phyloP scores from a whole-genome alignment of 805 yeast genomes.

The Phaffomyces antillensis region DNA sequence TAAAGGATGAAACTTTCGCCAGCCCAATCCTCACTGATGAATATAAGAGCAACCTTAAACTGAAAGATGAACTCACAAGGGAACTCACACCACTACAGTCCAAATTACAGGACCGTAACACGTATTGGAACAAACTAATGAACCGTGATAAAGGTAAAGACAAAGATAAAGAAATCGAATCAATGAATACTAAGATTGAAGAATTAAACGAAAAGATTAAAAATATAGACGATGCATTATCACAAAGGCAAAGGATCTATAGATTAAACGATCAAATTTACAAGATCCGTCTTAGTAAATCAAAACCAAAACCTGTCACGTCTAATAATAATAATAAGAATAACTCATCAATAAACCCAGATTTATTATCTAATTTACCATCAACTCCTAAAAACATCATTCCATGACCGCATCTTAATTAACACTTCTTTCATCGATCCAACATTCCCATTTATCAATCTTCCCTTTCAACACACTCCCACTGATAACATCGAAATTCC shows the following conservation, averaged over 20 bases:
- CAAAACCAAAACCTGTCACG: constrained; percentile 1
- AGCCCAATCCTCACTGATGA: constrained; percentile 17
- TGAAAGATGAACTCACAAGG: constrained; percentile 15
- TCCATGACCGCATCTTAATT: constrained; percentile 17
- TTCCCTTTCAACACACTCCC: constrained; percentile 66
- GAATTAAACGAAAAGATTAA: constrained; percentile 13
- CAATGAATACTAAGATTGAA: constrained; percentile 9
- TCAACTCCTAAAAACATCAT: constrained; percentile 17
- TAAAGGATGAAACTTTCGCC: constrained; percentile 19
- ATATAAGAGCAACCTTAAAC: constrained; percentile 12
- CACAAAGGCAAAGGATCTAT: constrained; percentile 29
- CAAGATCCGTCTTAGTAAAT: constrained; percentile 29
- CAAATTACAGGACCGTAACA: too few relatives aligned
- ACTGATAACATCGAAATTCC: constrained; percentile 58
- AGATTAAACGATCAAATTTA: constrained; percentile 34
- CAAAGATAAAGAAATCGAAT: constrained; percentile 9
- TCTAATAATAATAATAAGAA: too few relatives aligned
- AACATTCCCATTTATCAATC: constrained; percentile 56
- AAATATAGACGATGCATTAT: constrained; percentile 16
- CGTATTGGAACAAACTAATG: background rate
- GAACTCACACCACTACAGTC: too few relatives aligned
- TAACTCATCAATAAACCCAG: background rate
- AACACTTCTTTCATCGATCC: constrained; percentile 73
- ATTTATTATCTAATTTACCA: constrained; percentile 26
- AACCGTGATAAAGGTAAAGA: constrained; percentile 1